Evolutionary conservation across 495 filamentous ascomycete genomes (phyloP), one percentile per base, ranked within the genome.

Genomic region (Barbatosphaeria neglecta): DNA sequence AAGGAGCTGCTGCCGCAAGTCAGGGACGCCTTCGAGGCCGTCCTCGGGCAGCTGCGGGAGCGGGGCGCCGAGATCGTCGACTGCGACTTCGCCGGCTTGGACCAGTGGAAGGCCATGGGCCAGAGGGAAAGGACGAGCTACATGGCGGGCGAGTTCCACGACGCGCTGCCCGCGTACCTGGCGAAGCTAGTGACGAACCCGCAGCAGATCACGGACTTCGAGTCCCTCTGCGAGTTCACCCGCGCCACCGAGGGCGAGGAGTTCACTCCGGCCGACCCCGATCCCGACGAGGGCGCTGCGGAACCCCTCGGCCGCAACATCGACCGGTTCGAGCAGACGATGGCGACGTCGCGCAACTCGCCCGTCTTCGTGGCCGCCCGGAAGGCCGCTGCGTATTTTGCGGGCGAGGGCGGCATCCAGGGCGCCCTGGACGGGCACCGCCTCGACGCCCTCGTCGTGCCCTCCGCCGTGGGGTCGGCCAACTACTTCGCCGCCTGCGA

Each of bases 111-210:
- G 10, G 16, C 19, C 19, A 41, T 41, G 39, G 6, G 19, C 2
- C 18, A 5, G 6, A 20, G 23, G 6, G 39, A 41, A 8, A 41
- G 15, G 9, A 22, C 20, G 1, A 11, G 11, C 39, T 41, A 41
- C 20, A 23, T 41, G 39, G 19, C 39, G 11, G 39, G 39, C 25
- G 72, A 75, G 45, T 70, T 75, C 46, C 40, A 66, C 18, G 53
- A 55, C 19, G 58, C 59, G 40, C 50, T 74, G 5, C 46, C 65
- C 22, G 46, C 52, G 9, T 77, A 74, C 46, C 60, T 76, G 19
- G 59, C 63, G 7, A 52, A 59, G 31, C 62, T 77, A 16, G 55
- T 48, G 7, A 52, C 37, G 22, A 75, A 74, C 43, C 73, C 72
- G 0, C 55, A 69, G 48, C 58, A 63, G 28, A 56, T 76, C 46